These are phyloP conservation scores for Aspergillus novoparasiticus DNA, from an alignment of 2,329 filamentous ascomycete genomes.

Conservation along the genomic window DNA sequence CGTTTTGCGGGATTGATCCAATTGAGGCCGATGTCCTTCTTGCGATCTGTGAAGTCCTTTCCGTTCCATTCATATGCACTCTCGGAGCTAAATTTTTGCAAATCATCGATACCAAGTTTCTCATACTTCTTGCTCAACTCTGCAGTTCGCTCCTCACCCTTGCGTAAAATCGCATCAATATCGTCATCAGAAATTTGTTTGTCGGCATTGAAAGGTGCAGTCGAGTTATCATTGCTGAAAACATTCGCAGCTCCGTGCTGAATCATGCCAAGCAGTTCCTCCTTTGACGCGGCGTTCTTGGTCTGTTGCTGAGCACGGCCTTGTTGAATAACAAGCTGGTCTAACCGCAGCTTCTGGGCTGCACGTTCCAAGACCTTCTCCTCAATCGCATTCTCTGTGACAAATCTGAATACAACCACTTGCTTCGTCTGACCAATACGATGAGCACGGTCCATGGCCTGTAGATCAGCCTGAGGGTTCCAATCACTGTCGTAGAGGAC, in stretches of 20 bases:
- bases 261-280: slow-evolving; percentile 96
- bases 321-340: slow-evolving; percentile 97
- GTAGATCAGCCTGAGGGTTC: slow-evolving; percentile 97
- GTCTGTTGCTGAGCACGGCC: slow-evolving; percentile 87
- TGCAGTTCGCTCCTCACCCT: slow-evolving; percentile 86
- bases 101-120: slow-evolving; percentile 91
- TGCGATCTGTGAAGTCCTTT: slow-evolving; percentile 87
- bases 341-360: slow-evolving; percentile 92
- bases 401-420: slow-evolving; percentile 92
- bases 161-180: slow-evolving; percentile 83
- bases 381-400: slow-evolving; percentile 97
- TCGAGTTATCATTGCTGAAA: slow-evolving; percentile 73
- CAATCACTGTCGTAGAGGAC: slow-evolving; percentile 97
- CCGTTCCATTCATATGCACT: slow-evolving; percentile 99
- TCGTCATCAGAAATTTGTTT: slow-evolving; percentile 78
- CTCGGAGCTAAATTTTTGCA: slow-evolving; percentile 97
- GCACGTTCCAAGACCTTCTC: slow-evolving; percentile 97
- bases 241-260: slow-evolving; percentile 97
- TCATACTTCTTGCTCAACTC: slow-evolving; percentile 93
- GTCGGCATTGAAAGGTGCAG: slow-evolving; percentile 61
- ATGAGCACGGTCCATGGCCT: slow-evolving; percentile 98
- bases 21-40: slow-evolving; percentile 87
- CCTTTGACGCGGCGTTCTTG: slow-evolving; percentile 92
- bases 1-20: slow-evolving; percentile 99
- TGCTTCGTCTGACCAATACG: slow-evolving; percentile 99